Percentiles rank a stretch among this genome's conserved stretches.
phyloP scores from a whole-genome alignment of 768 basidiomycete species.

The Kwoniella newhampshirensis region DNA sequence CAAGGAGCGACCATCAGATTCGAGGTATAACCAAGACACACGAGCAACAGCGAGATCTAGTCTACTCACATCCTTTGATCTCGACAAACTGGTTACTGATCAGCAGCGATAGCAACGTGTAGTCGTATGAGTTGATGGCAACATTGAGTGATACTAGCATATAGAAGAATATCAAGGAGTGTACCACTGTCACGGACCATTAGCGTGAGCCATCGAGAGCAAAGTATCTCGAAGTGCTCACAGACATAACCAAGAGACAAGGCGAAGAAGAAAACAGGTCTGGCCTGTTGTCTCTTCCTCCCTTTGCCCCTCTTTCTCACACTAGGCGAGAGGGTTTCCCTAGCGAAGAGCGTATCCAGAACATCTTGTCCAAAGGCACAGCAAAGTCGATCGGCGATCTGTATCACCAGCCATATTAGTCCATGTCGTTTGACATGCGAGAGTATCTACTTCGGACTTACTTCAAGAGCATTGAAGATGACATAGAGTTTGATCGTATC shows the following conservation, averaged over 20 bases:
- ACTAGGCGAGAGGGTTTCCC: constrained; percentile 72
- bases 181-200: constrained; percentile 62
- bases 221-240: constrained; percentile 58
- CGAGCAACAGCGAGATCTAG: not conserved
- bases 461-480: constrained; percentile 97
- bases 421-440: not conserved
- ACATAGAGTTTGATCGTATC: constrained; percentile 99
- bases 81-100: constrained; percentile 99
- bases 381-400: constrained; percentile 94
- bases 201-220: too few species aligned
- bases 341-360: constrained; percentile 90
- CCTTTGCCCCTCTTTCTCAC: constrained; percentile 58
- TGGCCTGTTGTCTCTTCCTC: constrained; percentile 57
- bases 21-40: not conserved
- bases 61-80: constrained; percentile 78
- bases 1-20: constrained; percentile 5
- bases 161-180: constrained; percentile 92
- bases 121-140: constrained; percentile 96
- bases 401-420: constrained; percentile 1
- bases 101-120: constrained; percentile 86
- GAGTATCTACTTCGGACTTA: constrained; percentile 54
- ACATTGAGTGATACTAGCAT: constrained; percentile 93
- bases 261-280: constrained; percentile 78
- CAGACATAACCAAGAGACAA: constrained; percentile 80
- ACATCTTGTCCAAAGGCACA: constrained; percentile 97